These are phyloP conservation scores for Aspergillus hancockii DNA, from an alignment of 495 filamentous ascomycete species.

Conservation along the genomic window DNA sequence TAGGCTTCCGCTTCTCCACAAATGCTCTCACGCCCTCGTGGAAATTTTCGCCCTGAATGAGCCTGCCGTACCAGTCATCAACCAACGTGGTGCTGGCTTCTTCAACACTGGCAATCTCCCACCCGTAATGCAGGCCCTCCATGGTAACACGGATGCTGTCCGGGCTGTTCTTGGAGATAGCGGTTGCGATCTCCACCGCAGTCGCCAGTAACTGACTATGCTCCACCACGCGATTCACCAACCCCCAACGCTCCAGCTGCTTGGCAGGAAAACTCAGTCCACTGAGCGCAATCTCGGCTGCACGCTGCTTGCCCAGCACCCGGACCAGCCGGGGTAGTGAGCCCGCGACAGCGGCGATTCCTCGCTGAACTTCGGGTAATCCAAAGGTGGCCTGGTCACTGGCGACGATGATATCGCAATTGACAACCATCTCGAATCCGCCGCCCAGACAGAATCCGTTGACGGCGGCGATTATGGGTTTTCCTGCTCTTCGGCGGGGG, in stretches of 20 bases:
- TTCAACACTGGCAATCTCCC: conserved; percentile 66
- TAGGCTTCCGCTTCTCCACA: conserved; percentile 73
- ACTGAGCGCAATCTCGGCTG: conserved; percentile 69
- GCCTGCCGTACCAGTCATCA: conserved; percentile 56
- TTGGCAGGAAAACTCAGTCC: conserved; percentile 58
- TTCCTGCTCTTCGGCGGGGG: conserved; percentile 48
- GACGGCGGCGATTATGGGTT: conserved; percentile 72
- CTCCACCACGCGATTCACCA: conserved; percentile 59
- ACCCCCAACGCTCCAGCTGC: conserved; percentile 65
- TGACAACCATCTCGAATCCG: conserved; percentile 71
- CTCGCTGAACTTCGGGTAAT: conserved; percentile 69
- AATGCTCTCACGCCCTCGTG: conserved; percentile 77
- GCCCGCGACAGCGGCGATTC: conserved; percentile 70
- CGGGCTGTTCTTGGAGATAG: conserved; percentile 55
- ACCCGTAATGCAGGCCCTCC: conserved; percentile 64
- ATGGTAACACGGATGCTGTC: conserved; percentile 69
- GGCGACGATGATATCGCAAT: conserved; percentile 70
- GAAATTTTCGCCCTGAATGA: conserved; percentile 72
- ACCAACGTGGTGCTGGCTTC: conserved; percentile 59
- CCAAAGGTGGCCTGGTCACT: conserved; percentile 54
- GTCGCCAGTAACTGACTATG: conserved; percentile 44
- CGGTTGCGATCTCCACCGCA: conserved; percentile 45
- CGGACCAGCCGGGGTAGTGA: conserved; percentile 71
- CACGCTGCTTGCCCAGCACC: conserved; percentile 66
- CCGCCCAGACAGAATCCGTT: conserved; percentile 77